Base-by-base conservation (phyloP, 306 rosid genomes). In the Rosa multiflora region DNA sequence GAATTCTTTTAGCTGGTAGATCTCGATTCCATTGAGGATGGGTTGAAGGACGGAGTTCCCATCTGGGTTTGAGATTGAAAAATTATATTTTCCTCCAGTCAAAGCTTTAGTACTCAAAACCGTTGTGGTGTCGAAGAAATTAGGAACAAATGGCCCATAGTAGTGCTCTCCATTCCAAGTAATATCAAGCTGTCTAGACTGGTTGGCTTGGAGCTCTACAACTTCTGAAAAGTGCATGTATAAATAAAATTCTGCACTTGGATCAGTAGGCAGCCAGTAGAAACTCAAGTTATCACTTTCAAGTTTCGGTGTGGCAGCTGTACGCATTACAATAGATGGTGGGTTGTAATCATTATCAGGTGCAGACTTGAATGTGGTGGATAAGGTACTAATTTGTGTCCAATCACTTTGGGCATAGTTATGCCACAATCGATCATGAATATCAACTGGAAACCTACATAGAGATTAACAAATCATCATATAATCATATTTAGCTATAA, bases 381-480 rank as follows among this genome's bases (percentile, higher is more conserved):
- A 72, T 8, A 48, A 5, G 1, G 86, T 68, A 15, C 39, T 69
- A 0, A 40, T 4, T 40, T 40, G 43, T 40, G 43, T 5, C 43
- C 43, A 40, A 40, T 5, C 43, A 4, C 6, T 5, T 4, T 4
- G 43, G 43, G 6, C 0, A 40, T 40, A 40, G 6, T 5, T 40
- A 43, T 47, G 23, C 93, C 93, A 89, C 1, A 80, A 26, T n/a
- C 93, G 85, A 80, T 89, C 93, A 72, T 32, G 87, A 29, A 3
- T 14, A 51, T 89, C 93, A 2, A 53, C 18, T 1, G 83, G 59
- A 52, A 10, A 85, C 87, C 90, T 89, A n/a, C 2, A 32, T 32
- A 32, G 35, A 32, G 35, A 32, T 32, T 32, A 32, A 32, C 35
- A 32, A 32, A 32, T 32, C 35, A 32, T 32, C 35, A 32, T 32